Base-by-base conservation (phyloP, 169 alveolate species). In the Miamiensis avidus region DNA sequence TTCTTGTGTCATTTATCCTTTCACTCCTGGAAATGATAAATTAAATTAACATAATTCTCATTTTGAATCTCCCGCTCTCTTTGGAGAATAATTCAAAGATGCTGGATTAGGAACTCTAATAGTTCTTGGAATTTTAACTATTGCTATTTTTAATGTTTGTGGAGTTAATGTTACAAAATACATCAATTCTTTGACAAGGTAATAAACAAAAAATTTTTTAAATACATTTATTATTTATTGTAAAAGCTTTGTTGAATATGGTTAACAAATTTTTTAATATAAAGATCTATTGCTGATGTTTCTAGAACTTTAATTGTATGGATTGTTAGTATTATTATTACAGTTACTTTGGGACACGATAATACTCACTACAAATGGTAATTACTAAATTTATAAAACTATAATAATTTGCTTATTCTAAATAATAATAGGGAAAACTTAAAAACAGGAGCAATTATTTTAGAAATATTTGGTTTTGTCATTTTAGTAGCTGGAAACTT, bases 151-250 rank as follows among this genome's bases (percentile, higher is more conserved):
- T 78, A 92, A 92, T 76, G 83, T 92, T 49, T 85, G 91, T 75
- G 95, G 95, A 33, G 89, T 92, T 34, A 87, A 90, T 33, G 91
- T 92, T 34, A 89, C 95, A 76, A 92, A 92, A 86, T 64, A 92
- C 82, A 87, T 76, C 15, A 87, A 91, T 65, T 81, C 95, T 73
- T 76, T 91, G 4, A 82, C 95, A n/a, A 86, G 86, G 86, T 82
- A 28, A 82, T 25, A 27, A 49, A 11, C 4, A 49, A 49, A 11
- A 49, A 49, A 49, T 11, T 11, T 27, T 82, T 28, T 25, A 0
- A 31, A 31, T 82, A 30, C 1, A n/a, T 29, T 49, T 49, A 49
- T 11, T 11, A 49, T 49, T 11, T 11, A 49, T 49, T 11, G 4
- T 11, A 49, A 11, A 49, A 49, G 20, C 4, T 11, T 11, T 11